These are phyloP conservation scores for Harringtonia aguacate DNA, from an alignment of 2,329 filamentous ascomycete genomes.

Conservation along the genomic window DNA sequence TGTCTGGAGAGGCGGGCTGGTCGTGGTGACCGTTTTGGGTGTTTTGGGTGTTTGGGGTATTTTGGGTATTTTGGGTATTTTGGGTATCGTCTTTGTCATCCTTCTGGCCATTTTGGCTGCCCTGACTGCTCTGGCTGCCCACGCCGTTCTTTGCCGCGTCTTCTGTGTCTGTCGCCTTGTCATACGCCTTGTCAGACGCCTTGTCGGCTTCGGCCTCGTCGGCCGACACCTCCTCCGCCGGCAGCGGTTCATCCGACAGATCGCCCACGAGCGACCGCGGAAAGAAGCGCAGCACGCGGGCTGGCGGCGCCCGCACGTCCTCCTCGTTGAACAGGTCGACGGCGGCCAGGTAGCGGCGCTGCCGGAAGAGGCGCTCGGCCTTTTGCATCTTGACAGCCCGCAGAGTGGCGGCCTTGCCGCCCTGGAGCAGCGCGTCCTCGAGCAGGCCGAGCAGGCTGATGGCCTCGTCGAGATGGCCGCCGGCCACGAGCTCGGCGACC, in stretches of 20 bases:
- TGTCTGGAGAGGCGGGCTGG: neutral
- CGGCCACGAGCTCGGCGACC: constrained; percentile 68
- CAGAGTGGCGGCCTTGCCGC: constrained; percentile 78
- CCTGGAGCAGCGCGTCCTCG: constrained; percentile 77
- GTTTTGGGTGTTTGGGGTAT: too few species aligned
- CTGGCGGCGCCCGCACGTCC: constrained; percentile 79
- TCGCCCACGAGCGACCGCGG: constrained; percentile 76
- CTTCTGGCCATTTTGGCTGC: neutral
- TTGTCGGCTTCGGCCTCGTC: constrained; percentile 23
- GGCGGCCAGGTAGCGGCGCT: constrained; percentile 73
- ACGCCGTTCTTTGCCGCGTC: neutral
- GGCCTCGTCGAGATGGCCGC: constrained; percentile 74
- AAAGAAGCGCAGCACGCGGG: constrained; percentile 76
- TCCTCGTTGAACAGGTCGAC: constrained; percentile 80
- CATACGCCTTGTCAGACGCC: neutral
- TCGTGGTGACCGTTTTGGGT: too few species aligned
- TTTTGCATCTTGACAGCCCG: constrained; percentile 87
- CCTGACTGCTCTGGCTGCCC: neutral
- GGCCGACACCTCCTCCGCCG: constrained; percentile 16
- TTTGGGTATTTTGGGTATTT: too few species aligned
- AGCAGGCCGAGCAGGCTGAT: constrained; percentile 82
- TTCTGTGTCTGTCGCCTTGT: constrained; percentile 9
- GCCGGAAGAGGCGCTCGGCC: constrained; percentile 71
- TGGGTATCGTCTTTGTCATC: too few species aligned
- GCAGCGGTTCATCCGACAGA: constrained; percentile 44